Evolutionary conservation across 257 asterid species (phyloP).

Genomic region (Penstemon barbatus): DNA sequence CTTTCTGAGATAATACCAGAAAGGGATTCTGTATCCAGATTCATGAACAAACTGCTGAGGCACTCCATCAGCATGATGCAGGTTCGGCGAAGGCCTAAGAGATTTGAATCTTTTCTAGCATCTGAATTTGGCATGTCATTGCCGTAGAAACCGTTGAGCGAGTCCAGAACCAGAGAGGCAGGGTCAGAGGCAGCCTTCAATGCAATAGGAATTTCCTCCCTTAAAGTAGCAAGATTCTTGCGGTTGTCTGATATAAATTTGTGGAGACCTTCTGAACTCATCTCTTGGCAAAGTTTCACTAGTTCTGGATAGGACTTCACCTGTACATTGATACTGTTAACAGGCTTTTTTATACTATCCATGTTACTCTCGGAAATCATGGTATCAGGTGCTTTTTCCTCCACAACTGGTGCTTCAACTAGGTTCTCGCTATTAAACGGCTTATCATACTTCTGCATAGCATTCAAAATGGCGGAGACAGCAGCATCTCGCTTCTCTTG

Average conservation of each 20-base stretch:
- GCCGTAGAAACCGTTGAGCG: conserved; percentile 85
- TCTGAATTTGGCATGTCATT: conserved; percentile 52
- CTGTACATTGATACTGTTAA: conserved; percentile 39
- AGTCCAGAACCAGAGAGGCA: conserved; percentile 76
- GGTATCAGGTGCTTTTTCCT: conserved; percentile 42
- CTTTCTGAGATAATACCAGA: conserved; percentile 49
- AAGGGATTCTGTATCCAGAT: conserved; percentile 44
- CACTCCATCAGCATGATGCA: conserved; percentile 98
- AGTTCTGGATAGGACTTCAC: conserved; percentile 80
- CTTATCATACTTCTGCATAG: conserved; percentile 51
- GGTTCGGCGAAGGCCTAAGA: conserved; percentile 86
- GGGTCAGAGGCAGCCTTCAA: conserved; percentile 75
- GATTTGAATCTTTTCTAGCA: conserved; percentile 77
- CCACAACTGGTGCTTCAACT: conserved; percentile 41
- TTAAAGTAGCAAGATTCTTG: conserved; percentile 74
- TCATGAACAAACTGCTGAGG: conserved; percentile 59
- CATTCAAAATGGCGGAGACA: conserved; percentile 69
- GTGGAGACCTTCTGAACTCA: conserved; percentile 87
- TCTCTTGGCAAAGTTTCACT: conserved; percentile 74
- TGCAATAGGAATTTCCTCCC: conserved; percentile 90
- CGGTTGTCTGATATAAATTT: conserved; percentile 95
- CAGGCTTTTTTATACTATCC: conserved; percentile 36
- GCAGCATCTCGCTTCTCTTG: conserved; percentile 98
- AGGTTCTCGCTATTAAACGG: conserved; percentile 39
- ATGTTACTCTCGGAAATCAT: conserved; percentile 35